Evolutionary conservation across 2,329 filamentous ascomycete species (phyloP), one percentile per base, ranked within the genome.

Genomic region (Cordyceps militaris): DNA sequence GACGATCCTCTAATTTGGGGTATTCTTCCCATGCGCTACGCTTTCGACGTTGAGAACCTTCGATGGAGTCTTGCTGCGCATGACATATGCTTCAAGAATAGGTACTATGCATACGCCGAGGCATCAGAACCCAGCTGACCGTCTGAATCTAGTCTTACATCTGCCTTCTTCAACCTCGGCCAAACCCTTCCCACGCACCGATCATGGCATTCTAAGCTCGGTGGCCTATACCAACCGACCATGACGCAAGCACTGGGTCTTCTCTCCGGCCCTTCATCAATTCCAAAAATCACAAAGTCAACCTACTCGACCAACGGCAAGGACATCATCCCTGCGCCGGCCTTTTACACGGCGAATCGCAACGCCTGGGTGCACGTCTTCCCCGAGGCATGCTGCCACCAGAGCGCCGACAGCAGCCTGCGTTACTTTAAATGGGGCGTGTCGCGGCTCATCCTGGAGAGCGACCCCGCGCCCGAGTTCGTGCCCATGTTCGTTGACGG

Each of bases 371-470:
- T 99, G 4, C 94, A 99, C 71, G 87, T 97, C 56, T 97, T 97
- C 71, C 94, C 94, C 13, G 94, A 99, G 73, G 94, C 91, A 49
- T 91, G 89, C 71, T 91, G 96, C 47, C 92, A 97, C 72, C 94
- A 99, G 74, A 86, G 91, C 63, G 82, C 87, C 1, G 77, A 85
- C 43, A 84, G 85, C 65, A 84, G 86, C 8, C 86, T 97, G 79
- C 88, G 94, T 30, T 99, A 99, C 74, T 97, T 97, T 82, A 97
- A 96, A 76, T 99, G 94, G 94, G 94, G 94, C 1, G 80, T 97
- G 1, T 91, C 93, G 7, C 84, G 94, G 2, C 79, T 97, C 59
- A 94, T 99, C 59, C 83, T 99, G 48, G 94, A 99, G 72, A 84
- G 87, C 48, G 88, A 93, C 50, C 90, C 91, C 3, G 86, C 89